A percentile compares a stretch with the other conserved stretches of the same genome.
phyloP scores from a whole-genome alignment of 306 rosid genomes.

The Malus sieversii region DNA sequence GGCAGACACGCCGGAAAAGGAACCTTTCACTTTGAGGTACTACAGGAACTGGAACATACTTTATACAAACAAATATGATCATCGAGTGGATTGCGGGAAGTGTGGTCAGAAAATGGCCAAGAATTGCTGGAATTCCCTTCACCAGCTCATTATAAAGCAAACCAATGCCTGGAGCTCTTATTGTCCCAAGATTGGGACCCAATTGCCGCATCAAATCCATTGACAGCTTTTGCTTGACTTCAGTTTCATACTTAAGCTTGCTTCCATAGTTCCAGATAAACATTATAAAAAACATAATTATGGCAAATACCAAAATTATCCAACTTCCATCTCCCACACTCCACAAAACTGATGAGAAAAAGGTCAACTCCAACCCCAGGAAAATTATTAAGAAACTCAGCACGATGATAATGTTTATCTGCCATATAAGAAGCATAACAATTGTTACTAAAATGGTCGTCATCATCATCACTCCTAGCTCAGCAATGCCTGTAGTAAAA shows the following conservation, averaged over 20 bases:
- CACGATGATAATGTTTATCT: slow-evolving; percentile 67
- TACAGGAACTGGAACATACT: slow-evolving; percentile 82
- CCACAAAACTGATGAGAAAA: slow-evolving; percentile 88
- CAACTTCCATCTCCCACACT: slow-evolving; percentile 94
- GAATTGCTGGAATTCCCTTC: slow-evolving; percentile 91
- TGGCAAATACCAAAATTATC: slow-evolving; percentile 80
- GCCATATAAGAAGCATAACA: slow-evolving; percentile 99
- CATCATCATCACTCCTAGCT: slow-evolving; percentile 99
- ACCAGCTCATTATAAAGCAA: slow-evolving; percentile 89
- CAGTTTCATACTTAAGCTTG: slow-evolving; percentile 94
- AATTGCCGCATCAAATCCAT: slow-evolving; percentile 77
- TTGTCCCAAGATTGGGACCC: slow-evolving; percentile 87
- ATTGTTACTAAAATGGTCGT: slow-evolving; percentile 79
- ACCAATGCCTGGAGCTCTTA: slow-evolving; percentile 96
- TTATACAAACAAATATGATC: slow-evolving; percentile 89
- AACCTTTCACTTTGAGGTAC: slow-evolving; percentile 98
- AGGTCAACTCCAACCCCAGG: slow-evolving; percentile 76
- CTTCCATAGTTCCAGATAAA: slow-evolving; percentile 92
- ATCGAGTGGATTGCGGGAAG: slow-evolving; percentile 66
- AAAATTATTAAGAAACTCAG: slow-evolving; percentile 55
- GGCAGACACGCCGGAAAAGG: slow-evolving; percentile 94
- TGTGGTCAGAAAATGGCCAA: slow-evolving; percentile 87
- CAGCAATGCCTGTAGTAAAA: slow-evolving; percentile 82
- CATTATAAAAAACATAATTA: slow-evolving; percentile 73
- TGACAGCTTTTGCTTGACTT: slow-evolving; percentile 84